Evolutionary conservation across 768 basidiomycete species (phyloP).

Genomic region (Sarcodon sp.): DNA sequence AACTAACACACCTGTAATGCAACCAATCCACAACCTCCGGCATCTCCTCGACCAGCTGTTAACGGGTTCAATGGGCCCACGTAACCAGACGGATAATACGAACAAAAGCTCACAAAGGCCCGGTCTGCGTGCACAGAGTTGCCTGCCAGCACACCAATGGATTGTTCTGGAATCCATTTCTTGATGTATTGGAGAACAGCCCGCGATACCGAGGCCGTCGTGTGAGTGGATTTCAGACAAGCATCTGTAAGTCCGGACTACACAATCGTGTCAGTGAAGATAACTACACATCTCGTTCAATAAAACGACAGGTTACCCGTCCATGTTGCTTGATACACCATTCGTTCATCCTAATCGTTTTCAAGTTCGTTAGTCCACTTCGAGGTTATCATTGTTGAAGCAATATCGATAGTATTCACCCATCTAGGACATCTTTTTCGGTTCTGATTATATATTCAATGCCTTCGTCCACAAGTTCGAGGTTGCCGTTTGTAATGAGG

Average conservation of each 20-base stretch:
- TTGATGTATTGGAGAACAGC: slow-evolving; percentile 68
- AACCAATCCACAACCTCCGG: slow-evolving; percentile 68
- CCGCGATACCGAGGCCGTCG: slow-evolving; percentile 43
- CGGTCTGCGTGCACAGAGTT: slow-evolving; percentile 80
- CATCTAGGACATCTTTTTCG: slow-evolving; percentile 56
- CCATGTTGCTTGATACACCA: slow-evolving; percentile 86
- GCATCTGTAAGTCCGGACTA: slow-evolving; percentile 77
- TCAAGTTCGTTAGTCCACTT: background rate
- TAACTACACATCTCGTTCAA: background rate
- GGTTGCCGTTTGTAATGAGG: slow-evolving; percentile 76
- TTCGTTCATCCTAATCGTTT: slow-evolving; percentile 54
- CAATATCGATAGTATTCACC: slow-evolving; percentile 27
- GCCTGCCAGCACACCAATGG: slow-evolving; percentile 66
- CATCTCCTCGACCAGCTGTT: slow-evolving; percentile 52
- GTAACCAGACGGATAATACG: too few species aligned
- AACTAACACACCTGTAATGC: slow-evolving; percentile 52
- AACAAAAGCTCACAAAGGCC: slow-evolving; percentile 25
- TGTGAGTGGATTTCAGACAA: slow-evolving; percentile 61
- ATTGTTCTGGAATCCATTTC: slow-evolving; percentile 64
- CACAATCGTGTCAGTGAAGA: background rate
- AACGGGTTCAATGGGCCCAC: too few species aligned
- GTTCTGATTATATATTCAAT: slow-evolving; percentile 65
- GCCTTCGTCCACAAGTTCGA: slow-evolving; percentile 73
- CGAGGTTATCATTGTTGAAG: background rate
- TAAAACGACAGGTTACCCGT: slow-evolving; percentile 27